Evolutionary conservation across 495 filamentous ascomycete genomes (phyloP), one percentile per base, ranked within the genome.

Genomic region (Penicillium ucsense): DNA sequence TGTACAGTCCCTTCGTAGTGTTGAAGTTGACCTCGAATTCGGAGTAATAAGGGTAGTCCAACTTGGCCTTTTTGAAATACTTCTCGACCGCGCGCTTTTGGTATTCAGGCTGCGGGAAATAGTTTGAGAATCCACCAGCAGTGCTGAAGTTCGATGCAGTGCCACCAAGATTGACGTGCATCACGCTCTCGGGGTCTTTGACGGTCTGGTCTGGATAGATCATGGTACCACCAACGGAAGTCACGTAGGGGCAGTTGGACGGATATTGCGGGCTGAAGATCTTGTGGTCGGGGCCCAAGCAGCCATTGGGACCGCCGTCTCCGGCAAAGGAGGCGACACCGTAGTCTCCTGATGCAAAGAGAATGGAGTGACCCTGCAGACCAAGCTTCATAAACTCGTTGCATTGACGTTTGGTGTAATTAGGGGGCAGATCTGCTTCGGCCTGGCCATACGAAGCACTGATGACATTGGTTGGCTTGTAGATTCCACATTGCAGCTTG

Each of bases 41-140:
- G 5, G 52, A 53, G 54, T 67, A 67, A 48, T 64, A 65, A 1
- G 63, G 58, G 52, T 78, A 78, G 0, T 55, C 52, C 7, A 74
- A 70, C 6, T 75, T 65, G 31, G 77, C 64, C 41, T 67, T 67
- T 11, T 49, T 48, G 45, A 84, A 65, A 59, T 74, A 83, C 46
- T 55, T 55, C 6, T 62, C 53, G 0, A 88, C 76, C 4, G 73
- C 72, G 0, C 48, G 11, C 33, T 68, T 53, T 55, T 89, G 84
- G 58, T 81, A 88, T 2, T 43, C 39, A 0, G 84, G 82, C 30
- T 74, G 61, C 4, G 66, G 58, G 63, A 81, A 88, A 62, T 84
- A 67, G 54, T 86, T 85, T 45, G 75, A 81, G 63, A 87, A 86
- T 7, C 82, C 82, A 30, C 83, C 81, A 6, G 81, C 78, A 29